Evolutionary conservation across 176 grass and related monocot species (phyloP).

Genomic region (Rhynchospora tenuis): DNA sequence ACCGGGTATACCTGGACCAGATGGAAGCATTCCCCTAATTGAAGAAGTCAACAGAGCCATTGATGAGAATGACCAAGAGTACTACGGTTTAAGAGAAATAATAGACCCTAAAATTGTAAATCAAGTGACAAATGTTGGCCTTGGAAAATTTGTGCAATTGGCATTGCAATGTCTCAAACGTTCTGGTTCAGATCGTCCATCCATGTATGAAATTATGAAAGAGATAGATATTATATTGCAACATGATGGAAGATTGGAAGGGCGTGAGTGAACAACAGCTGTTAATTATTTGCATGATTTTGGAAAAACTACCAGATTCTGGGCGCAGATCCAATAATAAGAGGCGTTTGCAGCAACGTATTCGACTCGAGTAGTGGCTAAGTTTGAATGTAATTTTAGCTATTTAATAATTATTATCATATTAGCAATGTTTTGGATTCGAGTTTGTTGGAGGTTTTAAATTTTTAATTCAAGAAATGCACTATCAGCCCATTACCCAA

Average conservation of each 20-base stretch:
- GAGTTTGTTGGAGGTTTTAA: too few relatives aligned
- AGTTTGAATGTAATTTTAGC: background rate
- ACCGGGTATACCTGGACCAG: background rate
- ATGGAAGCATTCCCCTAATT: background rate
- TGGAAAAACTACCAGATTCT: background rate
- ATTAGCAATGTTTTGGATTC: too few relatives aligned
- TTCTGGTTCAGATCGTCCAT: slow-evolving; percentile 30
- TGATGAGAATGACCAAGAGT: slow-evolving; percentile 39
- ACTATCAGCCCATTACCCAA: too few relatives aligned
- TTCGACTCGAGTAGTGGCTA: too few relatives aligned
- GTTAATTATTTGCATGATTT: background rate
- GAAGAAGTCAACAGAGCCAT: slow-evolving; percentile 45
- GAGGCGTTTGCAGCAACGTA: too few relatives aligned
- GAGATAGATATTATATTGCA: slow-evolving; percentile 59
- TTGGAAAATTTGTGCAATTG: slow-evolving; percentile 55
- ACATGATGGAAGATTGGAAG: slow-evolving; percentile 15
- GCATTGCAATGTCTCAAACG: slow-evolving; percentile 55
- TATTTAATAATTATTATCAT: too few relatives aligned
- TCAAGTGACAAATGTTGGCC: slow-evolving; percentile 22
- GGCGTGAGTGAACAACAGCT: background rate
- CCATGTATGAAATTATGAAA: slow-evolving; percentile 44
- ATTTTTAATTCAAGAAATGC: too few relatives aligned
- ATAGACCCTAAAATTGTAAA: slow-evolving; percentile 43
- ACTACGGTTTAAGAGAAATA: slow-evolving; percentile 48
- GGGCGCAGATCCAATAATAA: too few relatives aligned